phyloP scores from a whole-genome alignment of 1,284 basidiomycete genomes.

The Leccinum solheimii region DNA sequence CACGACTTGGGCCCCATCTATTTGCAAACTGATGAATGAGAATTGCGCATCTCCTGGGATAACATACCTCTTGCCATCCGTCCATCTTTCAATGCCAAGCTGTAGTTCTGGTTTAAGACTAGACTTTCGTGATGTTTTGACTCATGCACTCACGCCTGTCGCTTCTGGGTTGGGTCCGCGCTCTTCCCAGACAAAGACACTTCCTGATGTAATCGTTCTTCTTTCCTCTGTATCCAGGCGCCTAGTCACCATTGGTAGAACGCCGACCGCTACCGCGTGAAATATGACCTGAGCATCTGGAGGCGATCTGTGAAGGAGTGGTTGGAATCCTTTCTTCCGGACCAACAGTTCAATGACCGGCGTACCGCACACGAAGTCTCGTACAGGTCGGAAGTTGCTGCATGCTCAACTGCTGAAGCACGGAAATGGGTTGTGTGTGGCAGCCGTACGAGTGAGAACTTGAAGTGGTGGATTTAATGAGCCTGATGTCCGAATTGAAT shows the following conservation, averaged over 20 bases:
- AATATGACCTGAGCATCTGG: conserved; percentile 75
- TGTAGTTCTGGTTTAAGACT: conserved; percentile 29
- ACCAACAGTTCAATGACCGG: conserved; percentile 26
- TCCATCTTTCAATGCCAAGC: conserved; percentile 79
- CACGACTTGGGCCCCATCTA: conserved; percentile 74
- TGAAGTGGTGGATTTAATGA: conserved; percentile 31
- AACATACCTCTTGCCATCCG: conserved; percentile 65
- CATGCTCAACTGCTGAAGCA: background rate
- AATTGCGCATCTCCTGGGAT: conserved; percentile 30
- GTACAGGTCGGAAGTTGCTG: conserved; percentile 42
- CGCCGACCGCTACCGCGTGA: conserved; percentile 62
- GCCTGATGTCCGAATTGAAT: conserved; percentile 22
- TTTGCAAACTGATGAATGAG: conserved; percentile 18
- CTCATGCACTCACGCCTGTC: conserved; percentile 52
- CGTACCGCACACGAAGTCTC: conserved; percentile 37
- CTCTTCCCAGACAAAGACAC: conserved; percentile 82
- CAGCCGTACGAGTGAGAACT: conserved; percentile 21
- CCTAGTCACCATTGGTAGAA: conserved; percentile 69
- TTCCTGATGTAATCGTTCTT: conserved; percentile 62
- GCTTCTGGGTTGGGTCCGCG: conserved; percentile 68
- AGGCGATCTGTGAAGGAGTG: conserved; percentile 49
- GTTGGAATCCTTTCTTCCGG: conserved; percentile 27
- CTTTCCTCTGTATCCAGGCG: conserved; percentile 74
- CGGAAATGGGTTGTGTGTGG: conserved; percentile 19
- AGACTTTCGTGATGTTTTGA: background rate